Evolutionary conservation across 169 alveolate species (phyloP).

Genomic region (Babesia ovis): DNA sequence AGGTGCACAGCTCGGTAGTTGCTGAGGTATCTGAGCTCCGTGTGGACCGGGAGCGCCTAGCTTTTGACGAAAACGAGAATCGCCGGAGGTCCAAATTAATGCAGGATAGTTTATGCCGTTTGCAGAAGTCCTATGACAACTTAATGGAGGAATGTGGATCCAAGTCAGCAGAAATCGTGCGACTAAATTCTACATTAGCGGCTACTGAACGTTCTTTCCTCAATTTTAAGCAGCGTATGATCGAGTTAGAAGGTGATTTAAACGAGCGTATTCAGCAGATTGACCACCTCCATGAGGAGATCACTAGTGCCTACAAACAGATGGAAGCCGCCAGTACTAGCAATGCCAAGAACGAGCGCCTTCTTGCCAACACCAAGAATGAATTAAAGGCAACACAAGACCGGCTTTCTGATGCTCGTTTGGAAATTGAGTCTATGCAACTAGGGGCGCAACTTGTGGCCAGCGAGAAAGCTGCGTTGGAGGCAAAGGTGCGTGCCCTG

Average conservation of each 20-base stretch:
- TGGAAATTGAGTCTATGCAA: conserved; percentile 41
- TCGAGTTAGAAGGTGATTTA: conserved; percentile 39
- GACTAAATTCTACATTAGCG: conserved; percentile 32
- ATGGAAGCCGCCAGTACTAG: conserved; percentile 53
- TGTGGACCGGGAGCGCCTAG: conserved; percentile 44
- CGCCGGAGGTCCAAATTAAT: conserved; percentile 11
- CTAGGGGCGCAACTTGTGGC: conserved; percentile 24
- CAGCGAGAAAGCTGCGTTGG: conserved; percentile 40
- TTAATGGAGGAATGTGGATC: conserved; percentile 33
- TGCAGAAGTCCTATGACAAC: conserved; percentile 65
- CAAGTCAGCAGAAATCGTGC: conserved; percentile 18
- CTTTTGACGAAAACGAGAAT: conserved; percentile 51
- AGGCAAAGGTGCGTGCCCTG: conserved; percentile 16
- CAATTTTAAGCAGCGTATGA: conserved; percentile 30
- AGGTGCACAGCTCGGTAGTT: conserved; percentile 24
- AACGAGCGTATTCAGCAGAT: conserved; percentile 37
- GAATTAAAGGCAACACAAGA: conserved; percentile 29
- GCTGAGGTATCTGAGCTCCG: conserved; percentile 49
- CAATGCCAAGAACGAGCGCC: conserved; percentile 21
- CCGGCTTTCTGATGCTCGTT: conserved; percentile 13
- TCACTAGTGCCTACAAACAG: conserved; percentile 41
- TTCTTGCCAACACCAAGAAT: conserved; percentile 12
- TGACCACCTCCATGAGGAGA: conserved; percentile 40
- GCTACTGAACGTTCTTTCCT: conserved; percentile 33
- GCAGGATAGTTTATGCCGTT: conserved; percentile 28